Evolutionary conservation across 768 basidiomycete genomes (phyloP).

Genomic region (Serendipita indica): DNA sequence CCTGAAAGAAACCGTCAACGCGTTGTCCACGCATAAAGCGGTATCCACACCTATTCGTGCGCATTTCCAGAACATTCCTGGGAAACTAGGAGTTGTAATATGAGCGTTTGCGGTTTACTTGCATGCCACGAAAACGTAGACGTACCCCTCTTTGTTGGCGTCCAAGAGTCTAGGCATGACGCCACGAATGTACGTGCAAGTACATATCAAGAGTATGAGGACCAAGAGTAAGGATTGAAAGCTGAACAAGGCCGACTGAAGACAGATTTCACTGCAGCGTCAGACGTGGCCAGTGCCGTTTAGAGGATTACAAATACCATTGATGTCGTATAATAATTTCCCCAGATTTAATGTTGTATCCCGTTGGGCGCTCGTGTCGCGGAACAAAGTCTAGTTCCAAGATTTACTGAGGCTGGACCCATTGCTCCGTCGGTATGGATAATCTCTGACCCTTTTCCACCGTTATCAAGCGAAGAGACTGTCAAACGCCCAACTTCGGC

Average conservation of each 20-base stretch:
- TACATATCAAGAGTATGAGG: slow-evolving; percentile 87
- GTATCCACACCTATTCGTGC: slow-evolving; percentile 73
- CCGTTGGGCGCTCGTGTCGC: too few species aligned
- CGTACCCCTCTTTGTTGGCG: slow-evolving; percentile 86
- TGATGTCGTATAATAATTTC: too few species aligned
- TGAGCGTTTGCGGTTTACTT: background rate
- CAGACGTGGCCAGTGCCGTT: too few species aligned
- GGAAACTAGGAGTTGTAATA: slow-evolving; percentile 51
- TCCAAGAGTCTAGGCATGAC: slow-evolving; percentile 84
- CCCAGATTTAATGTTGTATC: too few species aligned
- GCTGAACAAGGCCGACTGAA: slow-evolving; percentile 88
- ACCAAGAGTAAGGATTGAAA: slow-evolving; percentile 92
- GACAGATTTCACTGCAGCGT: too few species aligned
- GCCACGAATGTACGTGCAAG: slow-evolving; percentile 88
- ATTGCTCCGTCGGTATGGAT: too few species aligned
- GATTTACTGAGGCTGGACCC: too few species aligned
- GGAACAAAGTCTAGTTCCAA: too few species aligned
- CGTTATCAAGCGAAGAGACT: too few species aligned
- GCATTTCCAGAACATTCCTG: slow-evolving; percentile 88
- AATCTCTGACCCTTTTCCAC: too few species aligned
- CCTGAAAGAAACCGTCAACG: slow-evolving; percentile 31
- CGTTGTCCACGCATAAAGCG: background rate
- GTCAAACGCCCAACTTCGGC: too few species aligned
- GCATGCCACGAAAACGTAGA: background rate
- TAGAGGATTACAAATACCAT: too few species aligned